A percentile compares a stretch with the other conserved stretches of the same genome.
Conservation (phyloP, 2,329 filamentous ascomycete genomes). For the Aureobasidium sp. region DNA sequence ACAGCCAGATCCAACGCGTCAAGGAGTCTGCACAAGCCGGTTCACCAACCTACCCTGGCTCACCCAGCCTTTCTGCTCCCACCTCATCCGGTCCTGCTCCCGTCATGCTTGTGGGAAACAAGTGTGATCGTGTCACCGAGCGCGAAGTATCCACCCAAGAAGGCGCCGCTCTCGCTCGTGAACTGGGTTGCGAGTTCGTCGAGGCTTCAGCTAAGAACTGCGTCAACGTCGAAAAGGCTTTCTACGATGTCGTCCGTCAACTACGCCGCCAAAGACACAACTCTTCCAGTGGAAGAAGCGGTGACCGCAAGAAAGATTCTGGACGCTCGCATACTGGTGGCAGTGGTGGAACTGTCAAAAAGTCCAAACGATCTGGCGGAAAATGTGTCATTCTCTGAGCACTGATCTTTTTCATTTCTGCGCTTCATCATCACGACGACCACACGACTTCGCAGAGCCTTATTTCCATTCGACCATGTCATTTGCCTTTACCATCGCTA, state of each 20-base stretch:
- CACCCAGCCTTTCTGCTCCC: conserved; percentile 53
- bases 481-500: neutral
- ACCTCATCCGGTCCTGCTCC: conserved; percentile 61
- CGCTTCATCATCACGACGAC: conserved; percentile 4
- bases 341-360: neutral
- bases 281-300: conserved; percentile 5
- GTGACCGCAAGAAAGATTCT: conserved; percentile 1
- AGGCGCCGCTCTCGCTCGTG: conserved; percentile 81
- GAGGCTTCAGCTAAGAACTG: conserved; percentile 97
- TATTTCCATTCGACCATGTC: conserved; percentile 8
- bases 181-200: conserved; percentile 92
- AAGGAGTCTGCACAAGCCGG: conserved; percentile 75
- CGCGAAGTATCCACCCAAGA: conserved; percentile 95
- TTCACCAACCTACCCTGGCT: conserved; percentile 70
- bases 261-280: conserved; percentile 65
- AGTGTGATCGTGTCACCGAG: conserved; percentile 93
- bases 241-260: conserved; percentile 93
- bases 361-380: conserved; percentile 8
- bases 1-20: conserved; percentile 93
- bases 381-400: conserved; percentile 17
- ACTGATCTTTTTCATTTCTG: neutral
- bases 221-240: conserved; percentile 96
- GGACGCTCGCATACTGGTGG: neutral
- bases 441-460: conserved; percentile 11
- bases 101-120: conserved; percentile 98